Evolutionary conservation across 768 basidiomycete genomes (phyloP).

Genomic region (Lyophyllum decastes): DNA sequence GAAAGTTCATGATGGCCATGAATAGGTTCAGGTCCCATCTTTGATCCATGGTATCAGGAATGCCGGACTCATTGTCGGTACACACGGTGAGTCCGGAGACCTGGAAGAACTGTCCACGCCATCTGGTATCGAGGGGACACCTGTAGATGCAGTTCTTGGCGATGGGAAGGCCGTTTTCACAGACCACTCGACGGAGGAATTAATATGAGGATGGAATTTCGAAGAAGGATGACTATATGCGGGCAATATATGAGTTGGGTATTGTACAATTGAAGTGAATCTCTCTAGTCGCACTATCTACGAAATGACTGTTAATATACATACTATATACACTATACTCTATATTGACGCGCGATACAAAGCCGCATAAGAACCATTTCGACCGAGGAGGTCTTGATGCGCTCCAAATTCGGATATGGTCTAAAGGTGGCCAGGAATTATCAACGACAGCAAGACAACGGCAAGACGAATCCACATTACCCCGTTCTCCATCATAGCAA

Average conservation of each 20-base stretch:
- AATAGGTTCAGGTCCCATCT: slow-evolving; percentile 84
- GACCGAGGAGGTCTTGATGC: slow-evolving; percentile 63
- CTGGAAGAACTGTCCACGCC: slow-evolving; percentile 33
- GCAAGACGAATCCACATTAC: slow-evolving; percentile 29
- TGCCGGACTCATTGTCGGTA: slow-evolving; percentile 83
- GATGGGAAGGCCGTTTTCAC: slow-evolving; percentile 69
- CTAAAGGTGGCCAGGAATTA: slow-evolving; percentile 32
- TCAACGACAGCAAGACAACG: slow-evolving; percentile 8
- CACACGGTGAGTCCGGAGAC: slow-evolving; percentile 64
- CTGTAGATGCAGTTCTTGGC: slow-evolving; percentile 69
- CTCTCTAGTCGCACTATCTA: slow-evolving; percentile 11
- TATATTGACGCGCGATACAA: slow-evolving; percentile 71
- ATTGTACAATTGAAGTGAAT: slow-evolving; percentile 11
- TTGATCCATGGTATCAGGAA: slow-evolving; percentile 87
- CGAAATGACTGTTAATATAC: slow-evolving; percentile 14
- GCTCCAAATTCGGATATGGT: slow-evolving; percentile 77
- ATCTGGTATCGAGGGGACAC: slow-evolving; percentile 43
- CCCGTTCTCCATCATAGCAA: slow-evolving; percentile 85
- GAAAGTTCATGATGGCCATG: slow-evolving; percentile 13
- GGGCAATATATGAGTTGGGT: not conserved
- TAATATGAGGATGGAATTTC: slow-evolving; percentile 26
- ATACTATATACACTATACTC: slow-evolving; percentile 16
- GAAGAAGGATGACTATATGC: not conserved
- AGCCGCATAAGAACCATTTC: slow-evolving; percentile 65
- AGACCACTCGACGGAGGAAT: slow-evolving; percentile 58